A percentile compares a stretch with the other conserved stretches of the same genome.
These are phyloP conservation scores for Penicillium hordei DNA, from an alignment of 2,329 filamentous ascomycete genomes.

Conservation along the genomic window DNA sequence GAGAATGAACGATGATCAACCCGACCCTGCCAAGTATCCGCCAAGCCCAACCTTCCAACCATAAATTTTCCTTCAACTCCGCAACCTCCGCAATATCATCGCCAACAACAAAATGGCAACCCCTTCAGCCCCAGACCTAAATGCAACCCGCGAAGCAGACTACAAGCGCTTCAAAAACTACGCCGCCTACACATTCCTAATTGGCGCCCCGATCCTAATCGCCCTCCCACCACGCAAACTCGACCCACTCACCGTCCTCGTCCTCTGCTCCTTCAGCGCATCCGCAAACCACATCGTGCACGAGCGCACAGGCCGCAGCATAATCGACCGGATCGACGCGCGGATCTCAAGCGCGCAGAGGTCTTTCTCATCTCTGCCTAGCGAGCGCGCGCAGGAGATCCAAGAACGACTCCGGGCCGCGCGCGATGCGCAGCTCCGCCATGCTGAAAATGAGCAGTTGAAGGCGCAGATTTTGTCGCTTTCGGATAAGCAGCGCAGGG, in stretches of 20 bases:
- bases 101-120: conserved; percentile 10
- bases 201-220: conserved; percentile 35
- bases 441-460: conserved; percentile 8
- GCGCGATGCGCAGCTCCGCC: conserved; percentile 25
- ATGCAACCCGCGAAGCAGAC: conserved; percentile 34
- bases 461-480: conserved; percentile 32
- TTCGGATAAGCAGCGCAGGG: conserved; percentile 13
- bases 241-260: conserved; percentile 39
- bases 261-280: conserved; percentile 40
- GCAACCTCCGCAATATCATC: background rate
- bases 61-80: conserved; percentile 20
- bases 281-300: conserved; percentile 42
- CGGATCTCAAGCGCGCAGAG: conserved; percentile 25
- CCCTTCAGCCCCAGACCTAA: conserved; percentile 1
- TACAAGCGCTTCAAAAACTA: conserved; percentile 44
- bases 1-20: background rate
- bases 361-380: conserved; percentile 29
- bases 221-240: conserved; percentile 42
- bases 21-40: background rate
- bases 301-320: conserved; percentile 38
- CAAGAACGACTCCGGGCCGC: conserved; percentile 32
- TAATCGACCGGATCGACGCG: conserved; percentile 34
- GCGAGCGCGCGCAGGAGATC: conserved; percentile 35
- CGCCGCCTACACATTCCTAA: conserved; percentile 40
- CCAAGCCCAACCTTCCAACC: conserved; percentile 7